Percentiles rank a stretch among this genome's conserved stretches.
phyloP scores from a whole-genome alignment of 2,329 filamentous ascomycete genomes.

The Fusarium marasasianum region DNA sequence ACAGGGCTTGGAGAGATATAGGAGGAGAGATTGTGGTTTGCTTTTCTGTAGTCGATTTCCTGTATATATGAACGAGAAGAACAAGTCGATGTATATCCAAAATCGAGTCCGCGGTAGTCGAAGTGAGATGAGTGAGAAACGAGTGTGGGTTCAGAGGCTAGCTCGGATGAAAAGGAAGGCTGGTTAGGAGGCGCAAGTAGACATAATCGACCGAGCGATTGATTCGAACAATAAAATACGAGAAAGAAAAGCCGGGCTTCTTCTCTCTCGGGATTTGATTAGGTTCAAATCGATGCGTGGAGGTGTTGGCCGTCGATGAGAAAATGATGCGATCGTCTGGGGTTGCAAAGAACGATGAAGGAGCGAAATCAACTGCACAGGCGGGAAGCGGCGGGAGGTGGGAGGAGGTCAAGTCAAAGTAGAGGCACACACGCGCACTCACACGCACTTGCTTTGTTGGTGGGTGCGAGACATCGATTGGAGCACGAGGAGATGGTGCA shows the following conservation, averaged over 20 bases:
- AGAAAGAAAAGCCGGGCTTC: conserved; percentile 27
- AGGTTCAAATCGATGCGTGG: conserved; percentile 15
- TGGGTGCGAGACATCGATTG: conserved; percentile 36
- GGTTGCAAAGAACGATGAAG: conserved; percentile 39
- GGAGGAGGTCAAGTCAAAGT: conserved; percentile 29
- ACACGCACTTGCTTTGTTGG: conserved; percentile 16
- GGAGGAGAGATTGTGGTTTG: conserved; percentile 1
- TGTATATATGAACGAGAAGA: neutral
- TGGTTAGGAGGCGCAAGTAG: conserved; percentile 45
- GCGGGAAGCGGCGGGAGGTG: conserved; percentile 29
- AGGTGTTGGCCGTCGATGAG: conserved; percentile 24
- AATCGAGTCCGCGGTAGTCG: conserved; percentile 21
- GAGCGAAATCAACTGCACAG: conserved; percentile 29
- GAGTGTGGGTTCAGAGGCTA: conserved; percentile 60
- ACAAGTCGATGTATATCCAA: neutral
- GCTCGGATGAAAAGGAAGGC: conserved; percentile 51
- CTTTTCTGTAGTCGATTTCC: neutral
- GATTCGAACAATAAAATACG: conserved; percentile 30
- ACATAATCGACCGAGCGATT: conserved; percentile 50
- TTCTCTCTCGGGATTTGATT: conserved; percentile 16
- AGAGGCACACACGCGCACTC: neutral
- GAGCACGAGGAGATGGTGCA: conserved; percentile 32
- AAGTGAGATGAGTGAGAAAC: conserved; percentile 41
- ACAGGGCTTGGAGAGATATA: conserved; percentile 3
- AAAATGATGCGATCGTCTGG: conserved; percentile 36